A percentile compares a stretch with the other conserved stretches of the same genome.
Conservation (phyloP, 2,329 filamentous ascomycete genomes). For the Botrytis pseudocinerea region DNA sequence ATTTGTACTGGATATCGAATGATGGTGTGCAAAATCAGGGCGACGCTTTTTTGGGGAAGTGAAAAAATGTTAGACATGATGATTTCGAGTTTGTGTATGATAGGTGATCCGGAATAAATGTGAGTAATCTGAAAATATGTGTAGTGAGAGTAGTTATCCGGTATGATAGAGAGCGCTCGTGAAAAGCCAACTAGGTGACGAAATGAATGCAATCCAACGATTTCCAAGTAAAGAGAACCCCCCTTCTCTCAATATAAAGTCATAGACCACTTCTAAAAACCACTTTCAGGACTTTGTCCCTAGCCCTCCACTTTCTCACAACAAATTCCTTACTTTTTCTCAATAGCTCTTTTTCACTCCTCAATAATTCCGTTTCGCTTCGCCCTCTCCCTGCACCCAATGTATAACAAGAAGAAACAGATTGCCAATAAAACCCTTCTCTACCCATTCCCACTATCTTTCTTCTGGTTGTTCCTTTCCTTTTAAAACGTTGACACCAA, state of each 20-base stretch:
- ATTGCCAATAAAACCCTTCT: slow-evolving; percentile 20
- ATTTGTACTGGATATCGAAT: slow-evolving; percentile 1
- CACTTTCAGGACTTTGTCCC: background rate
- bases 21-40: background rate
- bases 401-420: slow-evolving; percentile 14
- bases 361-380: slow-evolving; percentile 5
- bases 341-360: slow-evolving; percentile 7
- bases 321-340: slow-evolving; percentile 17
- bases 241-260: background rate
- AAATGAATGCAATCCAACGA: background rate
- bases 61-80: background rate
- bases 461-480: background rate
- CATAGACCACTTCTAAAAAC: background rate
- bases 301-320: background rate
- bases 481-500: background rate
- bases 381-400: background rate
- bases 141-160: background rate
- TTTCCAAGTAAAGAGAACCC: background rate
- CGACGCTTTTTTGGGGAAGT: background rate
- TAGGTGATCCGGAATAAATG: background rate
- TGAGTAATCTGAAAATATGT: background rate
- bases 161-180: background rate
- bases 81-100: background rate
- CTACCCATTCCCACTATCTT: background rate
- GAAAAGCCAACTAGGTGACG: background rate